These are phyloP conservation scores for Coelastrella sp. DNA, from an alignment of 139 green algal species.

Conservation along the genomic window DNA sequence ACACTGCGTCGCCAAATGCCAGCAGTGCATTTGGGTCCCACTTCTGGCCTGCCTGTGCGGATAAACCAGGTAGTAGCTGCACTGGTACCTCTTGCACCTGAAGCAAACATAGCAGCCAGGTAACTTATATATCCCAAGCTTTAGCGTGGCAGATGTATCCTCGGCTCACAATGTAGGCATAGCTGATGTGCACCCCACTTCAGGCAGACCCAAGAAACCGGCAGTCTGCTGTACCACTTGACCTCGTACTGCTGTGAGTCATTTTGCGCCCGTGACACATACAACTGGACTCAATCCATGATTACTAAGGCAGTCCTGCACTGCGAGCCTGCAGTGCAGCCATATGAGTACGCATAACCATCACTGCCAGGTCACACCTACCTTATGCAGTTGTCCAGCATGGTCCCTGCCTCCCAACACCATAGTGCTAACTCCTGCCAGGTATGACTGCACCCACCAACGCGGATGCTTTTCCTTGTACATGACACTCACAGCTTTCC, in stretches of 20 bases:
- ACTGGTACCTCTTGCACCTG: constrained; percentile 45
- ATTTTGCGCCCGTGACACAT: too few species aligned
- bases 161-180: too few species aligned
- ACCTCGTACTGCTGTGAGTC: too few species aligned
- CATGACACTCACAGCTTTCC: constrained; percentile 17
- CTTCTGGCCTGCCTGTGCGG: neutral
- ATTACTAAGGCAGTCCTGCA: too few species aligned
- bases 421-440: constrained; percentile 64
- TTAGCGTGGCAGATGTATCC: too few species aligned
- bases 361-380: neutral
- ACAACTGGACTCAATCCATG: too few species aligned
- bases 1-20: constrained; percentile 56
- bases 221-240: too few species aligned
- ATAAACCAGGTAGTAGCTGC: constrained; percentile 43
- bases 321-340: neutral
- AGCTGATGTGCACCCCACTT: too few species aligned
- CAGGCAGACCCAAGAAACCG: too few species aligned
- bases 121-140: neutral
- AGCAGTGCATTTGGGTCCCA: constrained; percentile 60
- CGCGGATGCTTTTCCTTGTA: constrained; percentile 62
- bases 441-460: constrained; percentile 67
- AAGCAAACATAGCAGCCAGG: neutral
- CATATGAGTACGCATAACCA: neutral
- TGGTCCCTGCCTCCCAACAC: constrained; percentile 60
- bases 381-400: constrained; percentile 56